Base-by-base conservation (phyloP, 169 alveolate genomes). In the Babesia gibsoni region DNA sequence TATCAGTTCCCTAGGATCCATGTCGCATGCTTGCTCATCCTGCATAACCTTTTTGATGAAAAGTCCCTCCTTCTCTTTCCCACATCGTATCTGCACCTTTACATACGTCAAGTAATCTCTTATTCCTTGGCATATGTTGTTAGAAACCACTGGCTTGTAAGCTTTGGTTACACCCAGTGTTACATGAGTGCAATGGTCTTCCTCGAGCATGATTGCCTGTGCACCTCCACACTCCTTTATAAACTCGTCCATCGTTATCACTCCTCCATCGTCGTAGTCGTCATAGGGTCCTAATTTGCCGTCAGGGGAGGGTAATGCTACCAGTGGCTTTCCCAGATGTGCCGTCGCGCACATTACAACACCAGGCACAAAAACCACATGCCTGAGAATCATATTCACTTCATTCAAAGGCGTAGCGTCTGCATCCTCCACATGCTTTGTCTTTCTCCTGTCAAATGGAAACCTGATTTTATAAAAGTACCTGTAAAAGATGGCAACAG, bases 301-400 rank as follows among this genome's bases (percentile, higher is more conserved):
- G 64, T 75, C 84, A n/a, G 68, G 65, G 16, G 81, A 43, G 35
- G 84, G 84, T 7, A 75, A 18, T 36, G 75, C 33, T 20, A 75
- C 66, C 53, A 75, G 52, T 9, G 52, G 43, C 36, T 63, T 64
- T 23, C 35, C 67, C 32, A 75, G 54, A 22, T 32, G 57, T 16
- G 70, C 84, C 35, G 70, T 53, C 14, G 80, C 70, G 42, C 66
- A 75, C 52, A 75, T 50, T 4, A 75, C 61, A 8, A 75, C 84
- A 20, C 80, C 84, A 12, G 84, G 84, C 35, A 75, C 84, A 23
- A 75, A 54, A 9, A 75, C 77, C 14, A 75, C 65, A 35, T 75
- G 70, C 53, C 42, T 45, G n/a, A 75, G 43, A 2, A 37, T 57
- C 8, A 69, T 22, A 2, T 69, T 29, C 8, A 69, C 81, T 23